phyloP scores from a whole-genome alignment of 495 filamentous ascomycete species.

The Trichoderma reesei region DNA sequence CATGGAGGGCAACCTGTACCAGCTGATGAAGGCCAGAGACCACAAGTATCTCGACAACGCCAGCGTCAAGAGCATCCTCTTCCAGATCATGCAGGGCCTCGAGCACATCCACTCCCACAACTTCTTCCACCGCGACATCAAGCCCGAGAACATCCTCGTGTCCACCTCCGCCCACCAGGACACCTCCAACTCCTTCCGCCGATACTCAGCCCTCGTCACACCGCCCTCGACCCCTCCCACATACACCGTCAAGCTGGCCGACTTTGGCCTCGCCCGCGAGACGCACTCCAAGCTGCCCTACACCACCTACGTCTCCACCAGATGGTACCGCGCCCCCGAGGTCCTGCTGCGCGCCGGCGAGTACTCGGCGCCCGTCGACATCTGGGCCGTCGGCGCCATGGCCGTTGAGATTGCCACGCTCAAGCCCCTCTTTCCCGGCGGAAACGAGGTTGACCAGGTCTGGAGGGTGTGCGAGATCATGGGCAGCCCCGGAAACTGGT shows the following conservation, averaged over 20 bases:
- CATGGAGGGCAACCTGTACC: conserved; percentile 99
- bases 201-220: conserved; percentile 88
- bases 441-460: conserved; percentile 97
- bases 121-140: conserved; percentile 99
- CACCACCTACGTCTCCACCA: conserved; percentile 96
- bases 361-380: conserved; percentile 96
- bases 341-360: conserved; percentile 90
- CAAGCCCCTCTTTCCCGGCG: conserved; percentile 94
- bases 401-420: conserved; percentile 96
- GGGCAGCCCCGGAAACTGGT: conserved; percentile 98
- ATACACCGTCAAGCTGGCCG: conserved; percentile 97
- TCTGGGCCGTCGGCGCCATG: conserved; percentile 99
- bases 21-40: conserved; percentile 96
- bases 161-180: conserved; percentile 83
- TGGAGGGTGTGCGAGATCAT: conserved; percentile 99
- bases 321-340: conserved; percentile 97
- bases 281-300: conserved; percentile 93
- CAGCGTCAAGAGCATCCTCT: conserved; percentile 95
- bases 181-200: conserved; percentile 64
- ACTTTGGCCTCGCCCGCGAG: conserved; percentile 96
- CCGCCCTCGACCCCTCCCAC: conserved; percentile 87
- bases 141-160: conserved; percentile 97
- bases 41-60: conserved; percentile 83
- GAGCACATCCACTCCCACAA: conserved; percentile 95
- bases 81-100: conserved; percentile 89